phyloP scores from a whole-genome alignment of 345 rosid species.

The Raphanus sativus region DNA sequence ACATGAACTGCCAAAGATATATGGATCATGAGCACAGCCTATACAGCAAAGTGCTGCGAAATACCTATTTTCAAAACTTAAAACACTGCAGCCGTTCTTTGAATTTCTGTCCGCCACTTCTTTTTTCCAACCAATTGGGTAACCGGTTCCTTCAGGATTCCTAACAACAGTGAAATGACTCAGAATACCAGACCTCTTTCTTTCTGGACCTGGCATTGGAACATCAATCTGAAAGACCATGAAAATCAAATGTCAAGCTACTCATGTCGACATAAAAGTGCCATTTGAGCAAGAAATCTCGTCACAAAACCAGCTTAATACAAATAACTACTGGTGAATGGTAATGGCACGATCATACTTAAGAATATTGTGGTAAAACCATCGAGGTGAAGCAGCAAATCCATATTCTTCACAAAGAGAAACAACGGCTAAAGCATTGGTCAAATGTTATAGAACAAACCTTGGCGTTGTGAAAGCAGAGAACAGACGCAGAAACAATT shows the following conservation, averaged over 20 bases:
- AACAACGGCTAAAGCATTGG: slow-evolving; percentile 24
- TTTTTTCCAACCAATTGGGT: slow-evolving; percentile 92
- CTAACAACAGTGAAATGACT: slow-evolving; percentile 90
- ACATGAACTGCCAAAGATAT: slow-evolving; percentile 16
- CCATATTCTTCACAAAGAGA: slow-evolving; percentile 17
- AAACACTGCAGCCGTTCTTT: slow-evolving; percentile 71
- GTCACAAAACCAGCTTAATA: slow-evolving; percentile 8
- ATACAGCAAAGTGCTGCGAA: slow-evolving; percentile 6
- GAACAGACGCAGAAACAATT: slow-evolving; percentile 85
- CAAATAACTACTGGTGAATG: neutral
- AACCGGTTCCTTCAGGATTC: slow-evolving; percentile 87
- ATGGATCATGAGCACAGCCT: slow-evolving; percentile 6
- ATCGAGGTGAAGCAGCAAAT: neutral
- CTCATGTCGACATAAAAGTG: slow-evolving; percentile 8
- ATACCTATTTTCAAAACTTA: slow-evolving; percentile 83
- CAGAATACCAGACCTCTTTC: slow-evolving; percentile 74
- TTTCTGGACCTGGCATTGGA: slow-evolving; percentile 88
- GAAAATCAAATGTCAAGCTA: slow-evolving; percentile 21
- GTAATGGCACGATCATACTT: slow-evolving; percentile 6
- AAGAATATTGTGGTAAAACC: neutral
- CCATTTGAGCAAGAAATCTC: slow-evolving; percentile 7
- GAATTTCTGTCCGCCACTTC: slow-evolving; percentile 81
- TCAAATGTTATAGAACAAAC: slow-evolving; percentile 48
- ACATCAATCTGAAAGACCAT: slow-evolving; percentile 72
- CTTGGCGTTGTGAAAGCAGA: slow-evolving; percentile 94